Evolutionary conservation across 2,329 filamentous ascomycete genomes (phyloP), one percentile per base, ranked within the genome.

Genomic region (Penicillium paneum): DNA sequence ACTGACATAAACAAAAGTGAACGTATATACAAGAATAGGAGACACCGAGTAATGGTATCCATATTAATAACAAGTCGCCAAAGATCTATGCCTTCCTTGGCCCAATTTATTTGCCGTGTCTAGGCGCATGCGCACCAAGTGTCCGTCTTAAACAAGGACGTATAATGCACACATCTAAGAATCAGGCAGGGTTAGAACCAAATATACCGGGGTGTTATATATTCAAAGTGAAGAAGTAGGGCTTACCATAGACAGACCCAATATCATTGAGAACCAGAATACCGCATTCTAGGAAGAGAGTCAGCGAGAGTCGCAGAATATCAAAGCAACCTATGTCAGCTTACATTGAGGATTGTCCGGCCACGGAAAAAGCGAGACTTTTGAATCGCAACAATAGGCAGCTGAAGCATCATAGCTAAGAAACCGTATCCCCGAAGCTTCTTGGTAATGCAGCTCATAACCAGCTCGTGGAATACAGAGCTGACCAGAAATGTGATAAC

Each of bases 381-480:
- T 78, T 97, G 94, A 29, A 97, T 77, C 72, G 92, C 84, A n/a
- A 97, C 89, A 62, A 97, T 94, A 0, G 94, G 94, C 63, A 97
- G 82, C 79, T 99, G 94, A 58, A 95, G 77, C 94, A 99, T 97
- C 85, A 97, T 94, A 58, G 90, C 89, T 19, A 95, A 68, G 70
- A 97, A 96, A 10, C 93, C 94, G 69, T 97, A 99, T 12, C 94
- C 94, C 35, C 94, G 80, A 42, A 97, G 80, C 78, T 99, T 97
- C 79, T 97, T 93, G 26, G 92, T 97, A 71, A 99, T 97, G 72
- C 93, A 97, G 8, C 89, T 91, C 89, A 99, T 96, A 66, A 99
- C 90, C 54, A 99, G 82, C 74, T 99, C 94, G 70, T 97, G 94
- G 15, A 91, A 91, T 21, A 96, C 70, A 34, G 94, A 90, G 55